phyloP scores from a whole-genome alignment of 257 asterid genomes.

The Henckelia pumila region DNA sequence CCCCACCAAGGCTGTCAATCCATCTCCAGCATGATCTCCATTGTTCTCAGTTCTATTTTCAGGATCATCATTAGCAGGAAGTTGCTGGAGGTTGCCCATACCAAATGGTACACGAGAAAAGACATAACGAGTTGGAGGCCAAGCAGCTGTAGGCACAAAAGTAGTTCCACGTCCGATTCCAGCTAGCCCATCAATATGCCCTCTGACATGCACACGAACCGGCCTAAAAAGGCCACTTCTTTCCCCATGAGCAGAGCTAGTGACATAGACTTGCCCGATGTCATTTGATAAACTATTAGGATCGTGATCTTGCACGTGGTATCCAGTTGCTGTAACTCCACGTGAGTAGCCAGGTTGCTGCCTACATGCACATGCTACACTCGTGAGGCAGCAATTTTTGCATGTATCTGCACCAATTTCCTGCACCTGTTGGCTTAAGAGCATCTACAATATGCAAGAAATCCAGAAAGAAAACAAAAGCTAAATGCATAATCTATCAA shows the following conservation, averaged over 20 bases:
- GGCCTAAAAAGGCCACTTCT: conserved; percentile 79
- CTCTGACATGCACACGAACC: conserved; percentile 78
- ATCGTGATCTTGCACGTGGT: conserved; percentile 70
- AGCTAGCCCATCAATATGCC: conserved; percentile 87
- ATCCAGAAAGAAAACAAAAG: conserved; percentile 22
- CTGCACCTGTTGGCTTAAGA: conserved; percentile 88
- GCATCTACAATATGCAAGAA: conserved; percentile 57
- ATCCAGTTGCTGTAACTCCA: conserved; percentile 57
- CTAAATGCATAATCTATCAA: neutral
- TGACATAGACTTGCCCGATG: conserved; percentile 61
- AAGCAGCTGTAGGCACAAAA: conserved; percentile 74
- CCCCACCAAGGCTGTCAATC: conserved; percentile 95
- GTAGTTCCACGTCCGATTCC: conserved; percentile 93
- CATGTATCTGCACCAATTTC: conserved; percentile 88
- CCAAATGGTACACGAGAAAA: conserved; percentile 98
- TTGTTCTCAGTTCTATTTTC: conserved; percentile 69
- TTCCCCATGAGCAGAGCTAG: conserved; percentile 73
- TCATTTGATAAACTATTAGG: conserved; percentile 53
- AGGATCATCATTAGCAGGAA: conserved; percentile 68
- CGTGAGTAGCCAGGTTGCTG: conserved; percentile 65
- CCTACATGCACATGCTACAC: conserved; percentile 77
- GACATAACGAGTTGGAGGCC: conserved; percentile 97
- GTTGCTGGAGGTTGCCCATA: conserved; percentile 81
- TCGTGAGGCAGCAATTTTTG: conserved; percentile 71
- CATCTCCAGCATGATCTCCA: conserved; percentile 82